Evolutionary conservation across 2,329 filamentous ascomycete genomes (phyloP), one percentile per base, ranked within the genome.

Genomic region (Aspergillus persii): DNA sequence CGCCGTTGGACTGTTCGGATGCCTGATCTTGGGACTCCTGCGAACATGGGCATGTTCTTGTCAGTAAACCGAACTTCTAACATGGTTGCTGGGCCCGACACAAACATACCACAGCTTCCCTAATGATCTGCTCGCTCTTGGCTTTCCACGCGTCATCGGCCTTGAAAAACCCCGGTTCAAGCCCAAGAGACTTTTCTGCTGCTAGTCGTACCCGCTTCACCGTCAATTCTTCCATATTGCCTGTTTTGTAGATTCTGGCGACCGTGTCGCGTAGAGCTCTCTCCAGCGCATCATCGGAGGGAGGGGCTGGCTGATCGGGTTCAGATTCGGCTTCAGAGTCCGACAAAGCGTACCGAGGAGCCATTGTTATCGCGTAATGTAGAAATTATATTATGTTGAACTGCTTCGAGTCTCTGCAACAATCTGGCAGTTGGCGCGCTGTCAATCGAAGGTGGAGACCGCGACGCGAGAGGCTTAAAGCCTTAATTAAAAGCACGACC

Each of bases 81-180:
- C 26, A 31, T 18, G 26, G 47, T 15, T 52, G 44, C 8, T 30
- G n/a, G 15, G 48, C 12, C 53, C 29, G 39, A 44, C 4, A 12
- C 2, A 29, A 47, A 68, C 76, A 62, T 72, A 83, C 80, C 68
- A 84, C 78, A 74, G 86, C 79, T 58, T 79, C 76, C 68, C 77
- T 77, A 53, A 87, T 83, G 54, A 86, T 75, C 2, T 74, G 61
- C 61, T 84, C 84, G 68, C 83, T 86, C 58, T 73, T 75, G 11
- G 67, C 61, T 62, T 84, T 87, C 86, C 86, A 89, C 4, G 69
- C 67, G 1, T 66, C 66, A 60, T 81, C 72, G n/a, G 64, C 72
- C 66, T 84, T 88, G 65, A 87, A 81, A 66, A 85, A 87, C 2
- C 79, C 84, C 5, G 75, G 73, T 7, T 79, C 75, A 26, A 88